These are phyloP conservation scores for Drechslerella stenobrocha DNA, from an alignment of 2,329 filamentous ascomycete genomes.

Conservation along the genomic window DNA sequence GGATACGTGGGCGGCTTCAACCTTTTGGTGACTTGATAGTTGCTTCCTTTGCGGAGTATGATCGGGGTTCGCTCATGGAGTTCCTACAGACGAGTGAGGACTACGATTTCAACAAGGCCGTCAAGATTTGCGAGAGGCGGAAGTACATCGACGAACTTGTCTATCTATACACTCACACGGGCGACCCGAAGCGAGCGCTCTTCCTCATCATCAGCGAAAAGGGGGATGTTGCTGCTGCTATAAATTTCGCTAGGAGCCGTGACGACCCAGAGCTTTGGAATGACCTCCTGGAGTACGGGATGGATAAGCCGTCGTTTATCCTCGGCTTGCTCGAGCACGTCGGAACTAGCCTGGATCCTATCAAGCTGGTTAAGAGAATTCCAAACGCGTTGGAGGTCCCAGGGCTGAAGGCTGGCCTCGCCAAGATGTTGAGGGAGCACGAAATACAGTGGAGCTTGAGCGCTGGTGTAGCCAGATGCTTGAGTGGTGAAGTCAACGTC, in stretches of 20 bases:
- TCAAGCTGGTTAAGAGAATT: conserved; percentile 84
- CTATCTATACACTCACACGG: conserved; percentile 91
- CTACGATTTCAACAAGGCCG: conserved; percentile 84
- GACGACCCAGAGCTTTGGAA: conserved; percentile 93
- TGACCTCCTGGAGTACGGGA: conserved; percentile 88
- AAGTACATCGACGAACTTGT: conserved; percentile 92
- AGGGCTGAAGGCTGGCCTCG: conserved; percentile 82
- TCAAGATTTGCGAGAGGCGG: conserved; percentile 74
- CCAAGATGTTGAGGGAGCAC: conserved; percentile 90
- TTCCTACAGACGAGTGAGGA: conserved; percentile 82
- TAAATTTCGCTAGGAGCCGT: conserved; percentile 90
- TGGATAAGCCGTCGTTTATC: conserved; percentile 97
- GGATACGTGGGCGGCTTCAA: conserved; percentile 67
- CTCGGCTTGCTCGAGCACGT: conserved; percentile 88
- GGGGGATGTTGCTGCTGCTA: conserved; percentile 86
- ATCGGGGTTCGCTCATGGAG: conserved; percentile 77
- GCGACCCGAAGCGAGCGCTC: conserved; percentile 86
- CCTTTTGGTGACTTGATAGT: conserved; percentile 85
- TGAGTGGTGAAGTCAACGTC: conserved; percentile 81
- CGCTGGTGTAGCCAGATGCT: conserved; percentile 80
- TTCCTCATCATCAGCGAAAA: conserved; percentile 93
- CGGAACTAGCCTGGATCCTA: conserved; percentile 88
- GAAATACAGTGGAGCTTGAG: conserved; percentile 94
- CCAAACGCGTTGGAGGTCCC: conserved; percentile 91
- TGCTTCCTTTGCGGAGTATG: conserved; percentile 80